Evolutionary conservation across 495 filamentous ascomycete species (phyloP).

Genomic region (Talaromyces proteolyticus): DNA sequence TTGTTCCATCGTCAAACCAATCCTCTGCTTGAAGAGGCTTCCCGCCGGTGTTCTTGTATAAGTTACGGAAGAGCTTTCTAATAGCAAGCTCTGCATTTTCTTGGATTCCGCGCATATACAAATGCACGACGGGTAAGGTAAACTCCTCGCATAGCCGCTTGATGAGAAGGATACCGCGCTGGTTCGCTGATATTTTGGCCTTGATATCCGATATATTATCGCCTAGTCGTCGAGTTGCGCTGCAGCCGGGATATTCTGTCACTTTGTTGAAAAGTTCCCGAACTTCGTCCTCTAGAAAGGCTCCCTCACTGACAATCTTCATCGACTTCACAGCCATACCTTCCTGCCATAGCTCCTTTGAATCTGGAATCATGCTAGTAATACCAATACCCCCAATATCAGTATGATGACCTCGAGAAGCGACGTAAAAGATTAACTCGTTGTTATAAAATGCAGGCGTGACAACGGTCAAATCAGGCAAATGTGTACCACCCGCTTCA

Average conservation of each 20-base stretch:
- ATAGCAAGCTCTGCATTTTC: conserved; percentile 86
- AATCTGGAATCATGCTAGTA: conserved; percentile 95
- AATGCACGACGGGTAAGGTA: conserved; percentile 83
- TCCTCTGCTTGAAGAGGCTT: conserved; percentile 75
- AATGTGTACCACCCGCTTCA: conserved; percentile 84
- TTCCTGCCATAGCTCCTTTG: conserved; percentile 88
- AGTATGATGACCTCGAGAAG: conserved; percentile 91
- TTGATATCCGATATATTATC: conserved; percentile 97
- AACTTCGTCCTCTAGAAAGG: conserved; percentile 84
- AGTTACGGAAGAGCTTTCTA: conserved; percentile 72
- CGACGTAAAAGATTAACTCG: conserved; percentile 94
- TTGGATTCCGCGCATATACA: conserved; percentile 95
- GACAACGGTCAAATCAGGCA: conserved; percentile 85
- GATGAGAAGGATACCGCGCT: conserved; percentile 91
- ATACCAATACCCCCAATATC: conserved; percentile 96
- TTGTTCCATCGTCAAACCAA: conserved; percentile 82
- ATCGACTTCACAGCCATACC: conserved; percentile 90
- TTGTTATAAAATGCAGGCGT: conserved; percentile 86
- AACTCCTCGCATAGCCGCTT: conserved; percentile 81
- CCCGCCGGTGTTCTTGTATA: conserved; percentile 76
- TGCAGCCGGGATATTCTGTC: conserved; percentile 78
- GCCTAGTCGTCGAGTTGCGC: conserved; percentile 80
- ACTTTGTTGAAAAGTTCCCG: conserved; percentile 79
- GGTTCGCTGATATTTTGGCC: conserved; percentile 92
- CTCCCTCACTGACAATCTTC: conserved; percentile 85